A percentile compares a stretch with the other conserved stretches of the same genome.
Evolutionary conservation across 2,329 filamentous ascomycete species (phyloP).

Genomic region (Bipolaris zeicola): DNA sequence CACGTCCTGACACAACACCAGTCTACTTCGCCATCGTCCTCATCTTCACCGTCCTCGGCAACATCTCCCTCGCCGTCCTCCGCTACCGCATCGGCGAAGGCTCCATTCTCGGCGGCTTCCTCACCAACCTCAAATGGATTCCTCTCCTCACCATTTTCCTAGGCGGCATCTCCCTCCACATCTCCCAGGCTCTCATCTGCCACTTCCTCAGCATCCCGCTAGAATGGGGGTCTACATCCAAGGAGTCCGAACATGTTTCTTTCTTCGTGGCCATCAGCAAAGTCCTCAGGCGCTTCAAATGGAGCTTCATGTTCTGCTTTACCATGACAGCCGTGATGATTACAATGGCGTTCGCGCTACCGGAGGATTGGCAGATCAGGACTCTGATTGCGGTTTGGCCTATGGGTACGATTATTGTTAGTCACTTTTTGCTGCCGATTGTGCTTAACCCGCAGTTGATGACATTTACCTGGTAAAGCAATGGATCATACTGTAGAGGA

Average conservation of each 20-base stretch:
- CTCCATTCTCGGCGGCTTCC: conserved; percentile 56
- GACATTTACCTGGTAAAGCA: conserved; percentile 73
- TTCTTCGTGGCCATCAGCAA: conserved; percentile 85
- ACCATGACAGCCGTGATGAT: conserved; percentile 66
- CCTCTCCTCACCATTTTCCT: conserved; percentile 78
- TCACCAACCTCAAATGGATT: conserved; percentile 67
- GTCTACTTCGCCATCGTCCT: conserved; percentile 67
- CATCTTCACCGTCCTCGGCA: conserved; percentile 68
- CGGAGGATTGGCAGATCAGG: conserved; percentile 59
- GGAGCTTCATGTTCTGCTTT: conserved; percentile 66
- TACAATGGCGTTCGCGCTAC: conserved; percentile 69
- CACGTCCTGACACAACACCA: neutral
- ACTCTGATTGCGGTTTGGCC: conserved; percentile 71
- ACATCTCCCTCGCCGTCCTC: conserved; percentile 65
- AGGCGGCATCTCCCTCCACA: conserved; percentile 78
- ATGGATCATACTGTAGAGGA: neutral
- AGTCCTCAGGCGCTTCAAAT: conserved; percentile 78
- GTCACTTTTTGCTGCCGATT: conserved; percentile 73
- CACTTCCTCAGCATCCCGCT: conserved; percentile 89
- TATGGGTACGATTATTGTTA: conserved; percentile 69
- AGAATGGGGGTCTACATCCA: conserved; percentile 83
- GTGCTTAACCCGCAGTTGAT: conserved; percentile 79
- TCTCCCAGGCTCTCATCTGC: conserved; percentile 76
- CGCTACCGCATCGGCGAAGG: conserved; percentile 66
- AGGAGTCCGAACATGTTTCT: conserved; percentile 79